Conservation (phyloP, 2,329 filamentous ascomycete genomes). For the Cercospora citrullina region DNA sequence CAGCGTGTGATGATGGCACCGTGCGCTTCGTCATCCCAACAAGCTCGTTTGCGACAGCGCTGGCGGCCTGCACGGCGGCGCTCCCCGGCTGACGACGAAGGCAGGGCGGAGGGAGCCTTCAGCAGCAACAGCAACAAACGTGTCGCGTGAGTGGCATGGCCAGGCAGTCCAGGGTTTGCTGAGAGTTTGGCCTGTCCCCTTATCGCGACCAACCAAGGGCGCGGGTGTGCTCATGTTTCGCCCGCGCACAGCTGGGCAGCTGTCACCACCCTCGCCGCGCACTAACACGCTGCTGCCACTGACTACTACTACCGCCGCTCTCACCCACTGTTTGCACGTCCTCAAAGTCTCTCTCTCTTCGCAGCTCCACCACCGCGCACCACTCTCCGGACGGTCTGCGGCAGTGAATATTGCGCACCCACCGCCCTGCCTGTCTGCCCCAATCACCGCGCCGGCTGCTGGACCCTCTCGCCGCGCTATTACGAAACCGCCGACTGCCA, state of each 20-base stretch:
- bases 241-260: not conserved
- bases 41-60: not conserved
- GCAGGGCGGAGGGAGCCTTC: not conserved
- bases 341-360: not conserved
- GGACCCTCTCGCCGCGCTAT: conserved; percentile 12
- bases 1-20: not conserved
- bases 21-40: conserved; percentile 5
- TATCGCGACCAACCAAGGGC: conserved; percentile 15
- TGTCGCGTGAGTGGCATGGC: not conserved
- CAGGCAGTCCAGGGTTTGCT: not conserved
- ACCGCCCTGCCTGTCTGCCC: not conserved
- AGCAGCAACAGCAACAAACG: not conserved
- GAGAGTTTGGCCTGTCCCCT: conserved; percentile 9
- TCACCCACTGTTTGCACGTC: not conserved
- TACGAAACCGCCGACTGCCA: conserved; percentile 9
- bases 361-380: not conserved
- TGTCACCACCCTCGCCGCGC: not conserved
- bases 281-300: not conserved
- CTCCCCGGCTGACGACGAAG: not conserved
- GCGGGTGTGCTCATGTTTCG: not conserved
- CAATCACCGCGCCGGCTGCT: not conserved
- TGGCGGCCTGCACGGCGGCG: not conserved
- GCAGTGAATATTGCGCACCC: not conserved
- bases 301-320: not conserved
- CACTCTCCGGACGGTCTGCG: conserved; percentile 2